Base-by-base conservation (phyloP, 1,284 basidiomycete genomes). In the Inonotus obliquus region DNA sequence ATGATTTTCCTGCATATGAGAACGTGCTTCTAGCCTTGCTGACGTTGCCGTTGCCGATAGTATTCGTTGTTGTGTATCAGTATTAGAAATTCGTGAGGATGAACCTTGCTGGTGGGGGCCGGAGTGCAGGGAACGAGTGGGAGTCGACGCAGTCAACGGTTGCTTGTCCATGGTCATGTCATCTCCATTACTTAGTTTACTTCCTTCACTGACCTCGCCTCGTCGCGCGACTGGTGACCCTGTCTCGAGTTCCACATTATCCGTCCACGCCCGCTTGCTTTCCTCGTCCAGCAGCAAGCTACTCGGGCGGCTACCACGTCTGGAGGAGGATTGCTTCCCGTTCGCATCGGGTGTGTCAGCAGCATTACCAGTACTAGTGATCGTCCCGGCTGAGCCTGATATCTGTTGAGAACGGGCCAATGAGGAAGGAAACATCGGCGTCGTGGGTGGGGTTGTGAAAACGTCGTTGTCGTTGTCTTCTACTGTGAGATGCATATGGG, bases 391-490 rank as follows among this genome's bases (percentile, higher is more conserved):
- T 25, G 21, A 10, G 25, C 6, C 13, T 49, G 7, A 25, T 49
- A 14, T 6, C 17, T 44, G 64, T 13, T 72, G 10, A 2, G 41
- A 56, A 65, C 48, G 66, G 73, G 59, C 68, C 63, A 59, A 63
- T 48, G 67, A 66, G 63, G 65, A 70, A 14, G 58, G 48, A 25
- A 41, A 57, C 57, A 52, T 68, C 65, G 86, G 76, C 2, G 84
- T 83, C 9, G 81, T 79, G 13, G 85, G 85, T 45, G 85, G 86
- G 13, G 86, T 87, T 48, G 80, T 81, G 71, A 84, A 87, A 47
- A 77, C 76, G 64, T 89, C 84, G 55, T 69, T 69, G 63, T 82
- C 78, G 45, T 45, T 19, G 57, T 47, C 52, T 51, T 62, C 52
- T 54, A 25, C 27, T 25, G 47, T 25, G 60, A 44, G 60, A 45